Evolutionary conservation across 192 early-diverging fungal species (phyloP).

Genomic region (Backusella circina): DNA sequence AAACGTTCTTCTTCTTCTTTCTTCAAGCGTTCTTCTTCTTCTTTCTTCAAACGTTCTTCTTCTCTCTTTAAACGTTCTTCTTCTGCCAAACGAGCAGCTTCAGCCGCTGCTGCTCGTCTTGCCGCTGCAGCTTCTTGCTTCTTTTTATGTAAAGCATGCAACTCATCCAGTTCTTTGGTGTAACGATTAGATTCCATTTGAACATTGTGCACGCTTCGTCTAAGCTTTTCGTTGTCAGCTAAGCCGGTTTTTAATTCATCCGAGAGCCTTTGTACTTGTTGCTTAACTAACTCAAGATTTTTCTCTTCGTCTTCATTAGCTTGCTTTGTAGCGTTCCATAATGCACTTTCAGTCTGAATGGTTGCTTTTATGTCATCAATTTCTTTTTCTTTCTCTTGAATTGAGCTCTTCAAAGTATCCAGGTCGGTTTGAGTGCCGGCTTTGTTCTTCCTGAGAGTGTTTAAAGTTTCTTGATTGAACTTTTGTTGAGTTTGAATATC

Average conservation of each 20-base stretch:
- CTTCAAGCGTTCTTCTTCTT: neutral
- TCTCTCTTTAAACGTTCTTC: neutral
- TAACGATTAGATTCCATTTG: constrained; percentile 53
- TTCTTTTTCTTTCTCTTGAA: constrained; percentile 56
- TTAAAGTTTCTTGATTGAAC: constrained; percentile 56
- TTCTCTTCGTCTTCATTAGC: constrained; percentile 49
- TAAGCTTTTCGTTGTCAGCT: constrained; percentile 45
- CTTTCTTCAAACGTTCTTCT: neutral
- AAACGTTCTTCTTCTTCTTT: neutral
- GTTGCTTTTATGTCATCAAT: constrained; percentile 50
- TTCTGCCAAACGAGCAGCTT: neutral
- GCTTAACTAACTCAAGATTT: constrained; percentile 35
- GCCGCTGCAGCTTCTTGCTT: constrained; percentile 46
- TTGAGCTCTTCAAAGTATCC: constrained; percentile 49
- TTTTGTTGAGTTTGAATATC: constrained; percentile 54
- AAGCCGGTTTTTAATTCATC: constrained; percentile 39
- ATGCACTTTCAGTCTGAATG: constrained; percentile 38
- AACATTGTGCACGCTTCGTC: constrained; percentile 42
- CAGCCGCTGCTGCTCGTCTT: constrained; percentile 53
- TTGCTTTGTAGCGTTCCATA: constrained; percentile 36
- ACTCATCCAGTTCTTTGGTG: constrained; percentile 52
- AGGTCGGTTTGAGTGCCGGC: constrained; percentile 56
- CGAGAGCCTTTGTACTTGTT: constrained; percentile 43
- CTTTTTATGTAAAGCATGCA: constrained; percentile 59
- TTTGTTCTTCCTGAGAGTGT: constrained; percentile 52